Evolutionary conservation across 257 asterid species (phyloP).

Genomic region (Primulina eburnea): DNA sequence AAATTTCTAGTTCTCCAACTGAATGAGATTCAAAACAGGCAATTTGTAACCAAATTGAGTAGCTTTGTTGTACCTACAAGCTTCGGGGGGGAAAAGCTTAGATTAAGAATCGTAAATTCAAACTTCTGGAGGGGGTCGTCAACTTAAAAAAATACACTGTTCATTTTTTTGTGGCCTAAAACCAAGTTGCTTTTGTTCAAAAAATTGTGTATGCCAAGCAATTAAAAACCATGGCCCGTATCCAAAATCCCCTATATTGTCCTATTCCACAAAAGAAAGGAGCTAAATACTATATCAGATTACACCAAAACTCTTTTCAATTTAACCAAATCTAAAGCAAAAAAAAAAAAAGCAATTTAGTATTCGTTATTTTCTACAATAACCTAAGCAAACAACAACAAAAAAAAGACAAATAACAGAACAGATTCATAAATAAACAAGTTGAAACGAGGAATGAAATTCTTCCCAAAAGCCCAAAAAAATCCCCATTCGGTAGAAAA

Average conservation of each 20-base stretch:
- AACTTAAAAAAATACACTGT: no score
- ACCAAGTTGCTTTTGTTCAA: no score
- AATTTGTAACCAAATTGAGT: not conserved
- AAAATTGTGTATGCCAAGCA: no score
- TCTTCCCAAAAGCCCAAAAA: not conserved
- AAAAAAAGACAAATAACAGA: not conserved
- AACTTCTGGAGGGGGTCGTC: no score
- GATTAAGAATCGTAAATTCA: not conserved
- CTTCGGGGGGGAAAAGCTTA: conserved; percentile 1
- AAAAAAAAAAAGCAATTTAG: no score
- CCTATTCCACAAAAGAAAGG: no score
- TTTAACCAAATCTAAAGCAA: no score
- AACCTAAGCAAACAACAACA: not conserved
- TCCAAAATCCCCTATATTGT: no score
- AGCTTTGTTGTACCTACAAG: not conserved
- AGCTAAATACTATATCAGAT: not conserved
- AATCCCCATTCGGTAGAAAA: not conserved
- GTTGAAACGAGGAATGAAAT: not conserved
- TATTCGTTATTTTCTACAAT: not conserved
- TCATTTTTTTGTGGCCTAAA: no score
- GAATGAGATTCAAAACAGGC: not conserved
- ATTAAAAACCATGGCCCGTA: no score
- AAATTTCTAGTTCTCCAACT: no score
- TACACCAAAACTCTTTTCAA: conserved; percentile 1
- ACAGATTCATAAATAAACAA: not conserved